Evolutionary conservation across 164 flowering plant species (phyloP), one percentile per base, ranked within the genome.

Genomic region (Pachysandra terminalis): DNA sequence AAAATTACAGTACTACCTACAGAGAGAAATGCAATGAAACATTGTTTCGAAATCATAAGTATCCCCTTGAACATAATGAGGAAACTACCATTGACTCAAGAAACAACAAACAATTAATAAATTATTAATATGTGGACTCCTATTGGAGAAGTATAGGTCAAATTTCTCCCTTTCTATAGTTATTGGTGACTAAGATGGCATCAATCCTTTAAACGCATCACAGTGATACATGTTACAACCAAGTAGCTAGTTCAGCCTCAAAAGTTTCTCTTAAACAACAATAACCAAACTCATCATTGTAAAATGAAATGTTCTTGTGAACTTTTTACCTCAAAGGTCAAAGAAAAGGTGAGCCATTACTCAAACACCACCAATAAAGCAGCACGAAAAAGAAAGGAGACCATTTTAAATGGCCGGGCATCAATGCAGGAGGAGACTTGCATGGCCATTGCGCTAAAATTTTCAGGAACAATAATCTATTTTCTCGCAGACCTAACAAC

Each of bases 311-410:
- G 23, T 14, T 19, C 45, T 41, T 63, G 3, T 24, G 12, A 64
- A 10, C 48, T 58, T 64, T 24, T 23, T 22, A 51, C 22, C 49
- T 48, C 26, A 41, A 49, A 71, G 56, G 73, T 64, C 68, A 71
- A 64, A 32, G 73, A 71, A 71, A 71, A 51, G 28, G 62, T 57
- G 51, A 68, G 21, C 48, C 27, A 57, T 21, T 53, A 71, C 68
- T 59, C 68, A 28, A n/a, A 59, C 17, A 57, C 73, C 17, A 51
- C 64, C 28, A 48, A 64, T 68, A 71, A 64, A 71, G 64, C 32
- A 64, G 17, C 21, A 59, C 15, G 59, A 68, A 60, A 57, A 19
- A 41, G 59, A n/a, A 41, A n/a, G n/a, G n/a, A n/a, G n/a, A n/a
- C n/a, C n/a, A n/a, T n/a, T n/a, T n/a, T n/a, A n/a, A n/a, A n/a